Percentiles rank a stretch among this genome's conserved stretches.
Conservation (phyloP, 208 protist species). For the Acanthamoeba castellanii region DNA sequence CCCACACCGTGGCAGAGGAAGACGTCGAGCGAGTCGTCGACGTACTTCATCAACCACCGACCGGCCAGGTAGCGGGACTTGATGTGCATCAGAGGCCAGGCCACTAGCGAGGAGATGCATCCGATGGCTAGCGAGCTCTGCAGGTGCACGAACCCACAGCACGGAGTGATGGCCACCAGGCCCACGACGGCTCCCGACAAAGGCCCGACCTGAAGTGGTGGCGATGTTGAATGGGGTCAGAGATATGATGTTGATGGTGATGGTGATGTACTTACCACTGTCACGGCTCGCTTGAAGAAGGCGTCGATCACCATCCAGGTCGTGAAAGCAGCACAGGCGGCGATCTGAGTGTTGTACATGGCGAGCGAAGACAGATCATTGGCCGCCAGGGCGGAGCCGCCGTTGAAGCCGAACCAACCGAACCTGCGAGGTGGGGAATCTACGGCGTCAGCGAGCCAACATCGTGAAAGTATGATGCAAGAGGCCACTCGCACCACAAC, state of each 20-base stretch:
- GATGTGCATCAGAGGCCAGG: not conserved
- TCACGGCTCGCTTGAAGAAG: not conserved
- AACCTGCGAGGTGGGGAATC: slow-evolving; percentile 44
- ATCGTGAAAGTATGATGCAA: too few species aligned
- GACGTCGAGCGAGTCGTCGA: slow-evolving; percentile 62
- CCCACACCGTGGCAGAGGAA: slow-evolving; percentile 59
- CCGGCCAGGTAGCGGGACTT: not conserved
- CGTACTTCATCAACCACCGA: slow-evolving; percentile 54
- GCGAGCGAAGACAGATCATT: not conserved
- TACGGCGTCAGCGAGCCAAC: too few species aligned
- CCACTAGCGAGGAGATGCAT: not conserved
- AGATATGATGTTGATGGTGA: not conserved
- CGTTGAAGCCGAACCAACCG: slow-evolving; percentile 86
- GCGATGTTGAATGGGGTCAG: not conserved
- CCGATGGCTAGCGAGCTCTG: slow-evolving; percentile 42
- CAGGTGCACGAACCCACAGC: not conserved
- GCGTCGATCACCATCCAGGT: slow-evolving; percentile 58
- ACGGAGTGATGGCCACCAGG: slow-evolving; percentile 42
- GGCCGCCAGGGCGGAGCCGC: slow-evolving; percentile 75
- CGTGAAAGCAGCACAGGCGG: not conserved
- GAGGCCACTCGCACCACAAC: not conserved
- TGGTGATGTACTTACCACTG: not conserved
- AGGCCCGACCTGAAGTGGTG: not conserved
- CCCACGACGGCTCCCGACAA: slow-evolving; percentile 33
- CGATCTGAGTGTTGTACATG: slow-evolving; percentile 68